These are phyloP conservation scores for Exidia glandulosa DNA, from an alignment of 768 basidiomycete species.

Conservation along the genomic window DNA sequence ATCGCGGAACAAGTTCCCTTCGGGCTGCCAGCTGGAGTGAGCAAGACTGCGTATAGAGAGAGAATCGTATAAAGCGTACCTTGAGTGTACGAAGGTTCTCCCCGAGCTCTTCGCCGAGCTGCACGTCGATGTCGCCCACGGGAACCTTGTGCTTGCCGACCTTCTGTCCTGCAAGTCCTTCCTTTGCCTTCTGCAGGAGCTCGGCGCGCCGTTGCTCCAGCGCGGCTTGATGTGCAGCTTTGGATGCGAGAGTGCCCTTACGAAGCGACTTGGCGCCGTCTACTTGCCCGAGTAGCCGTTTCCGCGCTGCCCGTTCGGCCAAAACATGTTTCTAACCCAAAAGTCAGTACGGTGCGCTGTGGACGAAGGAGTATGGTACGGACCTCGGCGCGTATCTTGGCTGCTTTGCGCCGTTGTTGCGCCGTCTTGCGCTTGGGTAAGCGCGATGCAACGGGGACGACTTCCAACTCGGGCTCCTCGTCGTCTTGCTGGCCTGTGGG, in stretches of 20 bases:
- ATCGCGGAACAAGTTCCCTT: conserved; percentile 88
- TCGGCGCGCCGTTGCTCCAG: conserved; percentile 28
- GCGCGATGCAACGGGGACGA: conserved; percentile 8
- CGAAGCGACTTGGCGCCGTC: conserved; percentile 44
- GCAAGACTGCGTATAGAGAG: not conserved
- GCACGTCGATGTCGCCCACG: conserved; percentile 62
- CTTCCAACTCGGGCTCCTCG: conserved; percentile 14
- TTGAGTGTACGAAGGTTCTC: conserved; percentile 77
- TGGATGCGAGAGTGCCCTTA: conserved; percentile 27
- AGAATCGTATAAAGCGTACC: conserved; percentile 33
- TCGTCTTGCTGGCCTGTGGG: conserved; percentile 19
- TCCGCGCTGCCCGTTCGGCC: conserved; percentile 45
- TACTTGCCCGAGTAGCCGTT: conserved; percentile 51
- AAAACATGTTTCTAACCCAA: conserved; percentile 52
- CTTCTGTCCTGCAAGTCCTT: conserved; percentile 60
- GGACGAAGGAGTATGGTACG: conserved; percentile 9
- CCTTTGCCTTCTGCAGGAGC: conserved; percentile 36
- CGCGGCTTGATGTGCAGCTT: conserved; percentile 22
- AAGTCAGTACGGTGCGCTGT: conserved; percentile 1
- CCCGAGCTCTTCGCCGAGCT: conserved; percentile 80
- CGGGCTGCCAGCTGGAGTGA: conserved; percentile 42
- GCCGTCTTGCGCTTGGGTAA: conserved; percentile 38
- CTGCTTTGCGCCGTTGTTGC: conserved; percentile 59
- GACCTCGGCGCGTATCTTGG: conserved; percentile 54
- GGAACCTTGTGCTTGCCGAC: conserved; percentile 74